Base-by-base conservation (phyloP, 1,139 yeast species). In the Pichia sp. region DNA sequence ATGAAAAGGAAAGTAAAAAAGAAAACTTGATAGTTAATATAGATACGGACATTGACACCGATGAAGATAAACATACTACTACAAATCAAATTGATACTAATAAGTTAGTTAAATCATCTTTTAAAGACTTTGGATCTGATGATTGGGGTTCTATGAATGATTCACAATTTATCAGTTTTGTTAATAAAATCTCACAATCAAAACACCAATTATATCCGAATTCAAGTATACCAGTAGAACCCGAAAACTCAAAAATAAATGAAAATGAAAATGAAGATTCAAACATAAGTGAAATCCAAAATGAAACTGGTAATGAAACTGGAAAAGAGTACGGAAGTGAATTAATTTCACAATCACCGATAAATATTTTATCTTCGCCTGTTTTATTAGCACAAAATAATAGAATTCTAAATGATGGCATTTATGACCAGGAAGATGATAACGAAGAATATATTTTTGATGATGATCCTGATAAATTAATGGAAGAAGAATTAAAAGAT, bases 71-170 rank as follows among this genome's bases (percentile, higher is more conserved):
- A 8, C 33, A 40, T 10, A 3, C 25, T 5, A 30, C 32, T 7
- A 6, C 6, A 30, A 34, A 34, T 11, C 7, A 34, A 34, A 3
- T 5, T 34, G 34, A 32, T 32, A 5, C 27, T n/a, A 34, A 10
- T 27, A 4, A 34, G 26, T 9, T 26, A 9, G 29, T 9, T n/a
- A 26, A 36, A 36, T 36, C 38, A 26, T 36, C 38, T 3, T 36
- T 36, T 4, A 36, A 36, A 36, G 38, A 36, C 1, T n/a, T 26
- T 9, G 38, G 26, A 26, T 26, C 51, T 4, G 34, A 42, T 3
- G 58, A 58, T 31, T 62, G 66, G 66, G 59, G 61, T 4, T 72
- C 76, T 7, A 62, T 75, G 53, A 71, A 66, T 35, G 73, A 75
- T 55, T 66, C 68, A 3, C 69, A 72, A 56, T 67, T 75, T 33